phyloP scores from a whole-genome alignment of 1,139 yeast genomes.

The Hanseniaspora gamundiae region DNA sequence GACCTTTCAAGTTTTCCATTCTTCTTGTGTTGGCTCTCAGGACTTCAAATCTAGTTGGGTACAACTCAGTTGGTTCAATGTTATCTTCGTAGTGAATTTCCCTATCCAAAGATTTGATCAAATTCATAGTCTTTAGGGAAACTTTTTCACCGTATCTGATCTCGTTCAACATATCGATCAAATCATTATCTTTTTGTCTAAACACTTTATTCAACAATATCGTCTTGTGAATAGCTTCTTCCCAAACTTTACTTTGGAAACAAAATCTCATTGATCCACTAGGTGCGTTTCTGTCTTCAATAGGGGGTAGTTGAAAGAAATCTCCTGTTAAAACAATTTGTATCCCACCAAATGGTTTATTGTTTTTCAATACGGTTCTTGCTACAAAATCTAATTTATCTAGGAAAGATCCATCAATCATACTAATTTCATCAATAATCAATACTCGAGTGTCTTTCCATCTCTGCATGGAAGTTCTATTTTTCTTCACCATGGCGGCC shows the following conservation, averaged over 20 bases:
- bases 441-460: conserved; percentile 57
- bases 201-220: conserved; percentile 52
- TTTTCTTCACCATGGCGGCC: conserved; percentile 35
- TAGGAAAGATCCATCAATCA: conserved; percentile 61
- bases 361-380: conserved; percentile 33
- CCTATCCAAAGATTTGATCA: conserved; percentile 40
- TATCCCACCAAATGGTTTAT: conserved; percentile 66
- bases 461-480: conserved; percentile 32
- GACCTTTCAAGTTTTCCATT: conserved; percentile 35
- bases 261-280: conserved; percentile 31
- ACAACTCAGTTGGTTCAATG: conserved; percentile 69
- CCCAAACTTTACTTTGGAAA: conserved; percentile 51
- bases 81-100: conserved; percentile 55
- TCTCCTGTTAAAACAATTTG: conserved; percentile 74
- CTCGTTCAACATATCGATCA: conserved; percentile 64
- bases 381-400: conserved; percentile 57
- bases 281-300: conserved; percentile 30
- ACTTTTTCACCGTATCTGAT: conserved; percentile 51
- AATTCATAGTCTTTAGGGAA: conserved; percentile 31
- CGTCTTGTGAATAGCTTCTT: conserved; percentile 38
- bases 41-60: conserved; percentile 66
- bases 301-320: conserved; percentile 81
- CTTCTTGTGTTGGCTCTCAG: conserved; percentile 51
- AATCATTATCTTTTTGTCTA: conserved; percentile 54
- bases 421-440: conserved; percentile 71